Evolutionary conservation across 2,329 filamentous ascomycete species (phyloP), one percentile per base, ranked within the genome.

Genomic region (Pseudogymnoascus sp.): DNA sequence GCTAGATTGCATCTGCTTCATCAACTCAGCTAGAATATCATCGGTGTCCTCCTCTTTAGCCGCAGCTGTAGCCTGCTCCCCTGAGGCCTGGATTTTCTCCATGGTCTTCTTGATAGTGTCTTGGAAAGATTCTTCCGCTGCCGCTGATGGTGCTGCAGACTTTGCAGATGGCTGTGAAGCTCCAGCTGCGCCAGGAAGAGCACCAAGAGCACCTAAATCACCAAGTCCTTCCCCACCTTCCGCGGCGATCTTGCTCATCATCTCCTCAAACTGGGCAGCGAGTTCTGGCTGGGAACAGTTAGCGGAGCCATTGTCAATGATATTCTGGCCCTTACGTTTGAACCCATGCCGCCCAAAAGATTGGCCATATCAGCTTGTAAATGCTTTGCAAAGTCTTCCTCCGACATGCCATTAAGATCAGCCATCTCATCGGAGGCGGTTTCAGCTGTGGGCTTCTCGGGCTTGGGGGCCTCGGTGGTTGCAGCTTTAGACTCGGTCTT

Each of bases 31-130:
- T 43, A 99, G 79, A 70, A 97, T 85, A 72, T 97, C 92, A 65
- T 96, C 86, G 57, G 79, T 78, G 5, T 81, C 79, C 5, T 86
- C 82, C 1, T 85, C 86, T 2, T 87, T 81, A 0, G 87, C 84
- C 0, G 90, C 90, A 2, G 90, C 89, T 0, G 90, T 91, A 3
- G 92, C 92, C 67, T 91, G 87, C 39, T 93, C 87, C 1, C 90
- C 91, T 0, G 91, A 96, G 35, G 84, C 84, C 69, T 95, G 89
- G 91, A 99, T 96, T 57, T 94, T 88, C 75, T 95, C 90, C 89
- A 99, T 97, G 0, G 94, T 97, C 68, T 86, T 86, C 63, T 88
- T 86, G 68, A 99, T 97, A 0, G 90, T 96, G 63, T 96, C 91
- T 71, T 95, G 91, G 74, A 99, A 99, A 0, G 82, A 84, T 53